A percentile compares a stretch with the other conserved stretches of the same genome.
Conservation (phyloP, 768 basidiomycete species). For the Lentinula raphanica region DNA sequence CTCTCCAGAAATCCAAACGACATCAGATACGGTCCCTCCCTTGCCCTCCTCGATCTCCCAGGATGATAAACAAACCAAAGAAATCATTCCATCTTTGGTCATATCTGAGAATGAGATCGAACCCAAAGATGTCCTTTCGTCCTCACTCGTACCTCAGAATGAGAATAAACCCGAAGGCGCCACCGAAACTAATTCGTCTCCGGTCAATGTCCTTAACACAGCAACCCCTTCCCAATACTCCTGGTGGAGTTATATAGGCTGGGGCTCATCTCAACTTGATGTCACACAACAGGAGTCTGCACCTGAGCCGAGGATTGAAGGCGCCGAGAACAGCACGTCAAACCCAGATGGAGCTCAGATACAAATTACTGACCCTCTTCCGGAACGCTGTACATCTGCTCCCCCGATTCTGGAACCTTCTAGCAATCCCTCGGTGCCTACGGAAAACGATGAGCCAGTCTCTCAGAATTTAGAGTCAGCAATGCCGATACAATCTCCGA, state of each 20-base stretch:
- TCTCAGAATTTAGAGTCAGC: not conserved
- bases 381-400: not conserved
- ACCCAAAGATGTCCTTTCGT: too few relatives aligned
- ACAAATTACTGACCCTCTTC: not conserved
- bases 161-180: not conserved
- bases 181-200: not conserved
- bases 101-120: too few relatives aligned
- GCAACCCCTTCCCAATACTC: slow-evolving; percentile 13
- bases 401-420: not conserved
- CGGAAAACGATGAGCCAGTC: slow-evolving; percentile 8
- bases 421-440: not conserved
- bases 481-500: not conserved
- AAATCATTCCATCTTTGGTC: too few relatives aligned
- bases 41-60: not conserved
- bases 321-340: not conserved
- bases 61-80: not conserved
- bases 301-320: not conserved
- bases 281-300: not conserved
- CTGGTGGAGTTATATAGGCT: slow-evolving; percentile 52
- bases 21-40: not conserved
- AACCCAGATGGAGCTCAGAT: not conserved
- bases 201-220: not conserved
- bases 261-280: slow-evolving; percentile 21
- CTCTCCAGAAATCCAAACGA: not conserved
- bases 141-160: too few relatives aligned